Base-by-base conservation (phyloP, 495 filamentous ascomycete genomes). In the Neurospora terricola region DNA sequence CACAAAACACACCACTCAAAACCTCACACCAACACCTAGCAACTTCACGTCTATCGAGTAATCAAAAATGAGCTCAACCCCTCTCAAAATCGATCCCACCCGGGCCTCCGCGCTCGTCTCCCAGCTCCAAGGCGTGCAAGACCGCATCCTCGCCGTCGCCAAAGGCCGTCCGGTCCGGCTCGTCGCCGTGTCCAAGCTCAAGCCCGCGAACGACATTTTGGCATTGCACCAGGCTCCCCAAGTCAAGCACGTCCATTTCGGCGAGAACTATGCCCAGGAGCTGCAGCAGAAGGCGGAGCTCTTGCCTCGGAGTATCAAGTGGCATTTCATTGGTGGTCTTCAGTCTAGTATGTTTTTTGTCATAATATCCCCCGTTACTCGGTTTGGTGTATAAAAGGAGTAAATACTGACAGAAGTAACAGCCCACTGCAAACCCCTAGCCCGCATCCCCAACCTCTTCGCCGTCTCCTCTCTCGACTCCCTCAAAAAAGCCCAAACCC, bases 211-310 rank as follows among this genome's bases (percentile, higher is more conserved):
- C 71, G 96, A 98, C 83, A 90, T 98, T 78, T 86, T 97, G 54
- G 90, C 93, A 69, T 87, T 99, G 3, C 91, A 96, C 84, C 83
- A 88, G 73, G 76, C 86, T 1, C 85, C 86, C 0, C 54, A 62
- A 6, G 80, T 84, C 23, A 75, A 80, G 1, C 94, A 97, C 54
- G 76, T 85, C 70, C 94, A 98, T 82, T 98, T 98, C 81, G 96
- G 96, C 75, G 96, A 99, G 83, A 99, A 99, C 84, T 99, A 99
- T 85, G 87, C 92, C 16, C 94, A 98, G 83, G 96, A 99, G 79
- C 90, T 99, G 54, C 83, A 88, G 69, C 89, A 95, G 80, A 99
- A 99, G 83, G 91, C 94, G 12, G 84, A 87, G 11, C 77, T 94
- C 23, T 88, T 98, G 6, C 96, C 96, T 0, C 77, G 80, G n/a